These are phyloP conservation scores for Xylaria arbuscula DNA, from an alignment of 2,329 filamentous ascomycete species.

Conservation along the genomic window DNA sequence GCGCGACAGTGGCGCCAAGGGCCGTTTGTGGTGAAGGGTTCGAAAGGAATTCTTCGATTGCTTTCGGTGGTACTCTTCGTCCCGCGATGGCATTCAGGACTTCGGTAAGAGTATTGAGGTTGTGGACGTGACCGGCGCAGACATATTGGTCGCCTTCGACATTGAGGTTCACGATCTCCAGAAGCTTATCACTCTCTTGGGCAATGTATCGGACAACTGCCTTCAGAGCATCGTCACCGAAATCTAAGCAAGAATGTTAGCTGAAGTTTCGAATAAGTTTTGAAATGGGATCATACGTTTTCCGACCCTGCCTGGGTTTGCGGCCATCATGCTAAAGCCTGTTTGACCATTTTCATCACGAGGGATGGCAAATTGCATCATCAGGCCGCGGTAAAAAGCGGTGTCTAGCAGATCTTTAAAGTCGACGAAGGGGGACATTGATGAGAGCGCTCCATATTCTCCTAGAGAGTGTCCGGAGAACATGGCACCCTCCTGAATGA, in stretches of 20 bases:
- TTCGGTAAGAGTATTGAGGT: constrained; percentile 12
- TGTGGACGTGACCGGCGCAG: constrained; percentile 33
- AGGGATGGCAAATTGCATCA: constrained; percentile 36
- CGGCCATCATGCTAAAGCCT: constrained; percentile 36
- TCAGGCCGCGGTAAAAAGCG: constrained; percentile 32
- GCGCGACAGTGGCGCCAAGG: constrained; percentile 18
- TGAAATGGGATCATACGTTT: constrained; percentile 24
- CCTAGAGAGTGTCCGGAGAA: constrained; percentile 35
- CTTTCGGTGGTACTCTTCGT: constrained; percentile 6
- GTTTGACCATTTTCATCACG: constrained; percentile 31
- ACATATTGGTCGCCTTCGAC: constrained; percentile 37
- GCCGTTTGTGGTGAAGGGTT: constrained; percentile 10
- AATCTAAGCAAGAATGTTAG: constrained; percentile 28
- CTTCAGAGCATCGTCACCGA: constrained; percentile 27
- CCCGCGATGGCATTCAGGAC: constrained; percentile 28
- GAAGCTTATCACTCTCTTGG: constrained; percentile 28
- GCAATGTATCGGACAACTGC: constrained; percentile 24
- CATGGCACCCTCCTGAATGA: constrained; percentile 28
- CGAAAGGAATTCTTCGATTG: constrained; percentile 27
- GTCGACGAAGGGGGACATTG: constrained; percentile 29
- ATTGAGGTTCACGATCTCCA: constrained; percentile 37
- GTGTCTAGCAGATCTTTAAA: constrained; percentile 28
- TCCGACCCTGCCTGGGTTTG: constrained; percentile 33
- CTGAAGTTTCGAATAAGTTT: too few relatives aligned
- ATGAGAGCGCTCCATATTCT: constrained; percentile 30